Base-by-base conservation (phyloP, 148 eudicot genomes). In the Suaeda aralocaspica region DNA sequence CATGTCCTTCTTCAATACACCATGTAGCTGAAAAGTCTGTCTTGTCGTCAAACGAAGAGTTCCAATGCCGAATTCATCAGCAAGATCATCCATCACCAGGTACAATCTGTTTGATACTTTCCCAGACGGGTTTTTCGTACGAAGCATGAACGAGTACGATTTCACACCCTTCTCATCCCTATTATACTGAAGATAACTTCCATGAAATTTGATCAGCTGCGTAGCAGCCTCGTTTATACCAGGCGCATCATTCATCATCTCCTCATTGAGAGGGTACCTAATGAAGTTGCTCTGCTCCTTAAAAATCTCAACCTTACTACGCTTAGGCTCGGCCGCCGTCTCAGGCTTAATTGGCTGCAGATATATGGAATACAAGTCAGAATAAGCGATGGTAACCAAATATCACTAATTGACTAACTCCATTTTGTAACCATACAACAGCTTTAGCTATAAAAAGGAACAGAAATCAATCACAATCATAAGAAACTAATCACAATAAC, bases 101-200 rank as follows among this genome's bases (percentile, higher is more conserved):
- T 94, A 94, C 66, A 94, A 85, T 72, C 81, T 68, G 78, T 91
- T 89, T 8, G 99, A 79, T 60, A 94, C 99, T 75, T 91, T 91
- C 53, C 99, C 99, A 80, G 91, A 86, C 31, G 99, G 98, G 72
- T 94, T 94, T 73, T 89, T 94, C 1, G 98, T 94, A 41, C 98
- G 98, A 70, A 94, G 97, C 98, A 94, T 94, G 77, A 94, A 94
- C n/a, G 98, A 91, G 81, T 94, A 94, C 2, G 97, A 87, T 72
- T 70, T 91, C 19, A 78, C 50, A 3, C 98, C 97, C 77, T 88
- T 92, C 49, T 84, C 89, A 57, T 86, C 90, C 81, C 98, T 85
- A 69, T 94, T 74, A 28, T 82, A 80, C 70, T 94, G 98, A 68
- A 83, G 85, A 73, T 94, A 94, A 77, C 98, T 94, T 61, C 98